Evolutionary conservation across 2,329 filamentous ascomycete genomes (phyloP), one percentile per base, ranked within the genome.

Genomic region (Fusarium hainanense): DNA sequence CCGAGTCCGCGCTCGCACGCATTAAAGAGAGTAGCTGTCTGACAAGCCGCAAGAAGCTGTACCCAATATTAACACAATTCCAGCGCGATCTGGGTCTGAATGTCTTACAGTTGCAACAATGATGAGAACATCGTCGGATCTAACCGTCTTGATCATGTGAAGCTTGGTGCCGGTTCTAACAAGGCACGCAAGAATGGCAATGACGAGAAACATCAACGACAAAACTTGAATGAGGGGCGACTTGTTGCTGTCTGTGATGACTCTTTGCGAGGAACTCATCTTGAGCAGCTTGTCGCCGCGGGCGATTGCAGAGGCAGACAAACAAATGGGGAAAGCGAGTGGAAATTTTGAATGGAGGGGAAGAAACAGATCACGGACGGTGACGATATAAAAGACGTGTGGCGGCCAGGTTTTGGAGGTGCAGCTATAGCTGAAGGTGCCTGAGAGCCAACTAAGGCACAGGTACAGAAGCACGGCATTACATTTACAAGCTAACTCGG

Each of bases 171-270:
- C 73, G 0, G 56, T 56, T 8, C 76, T 70, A 7, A 76, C 76
- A 18, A 69, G 21, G 11, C 74, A 76, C 1, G 76, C 52, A 1
- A 77, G 69, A 8, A 77, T 61, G 5, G 68, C 67, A 20, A 77
- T 69, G 40, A 77, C 74, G 6, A 77, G 56, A 21, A 77, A 77
- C 73, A 77, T 76, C 30, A 76, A 65, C 4, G 72, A 66, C 55
- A 77, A 58, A 40, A 77, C 74, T 50, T 77, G 69, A 16, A 77
- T 69, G 11, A 77, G 72, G 9, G 76, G 76, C 16, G 75, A 71
- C 67, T 77, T 77, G 73, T 77, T 74, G 21, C 44, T 63, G 58
- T 73, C 76, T 1, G 72, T 77, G 28, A 77, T 74, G 43, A 75
- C 43, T 32, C 65, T 58, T 11, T 75, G 74, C 77, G 18, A 42